Percentiles rank a stretch among this genome's conserved stretches.
Conservation (phyloP, 2,329 filamentous ascomycete genomes). For the Aspergillus persii region DNA sequence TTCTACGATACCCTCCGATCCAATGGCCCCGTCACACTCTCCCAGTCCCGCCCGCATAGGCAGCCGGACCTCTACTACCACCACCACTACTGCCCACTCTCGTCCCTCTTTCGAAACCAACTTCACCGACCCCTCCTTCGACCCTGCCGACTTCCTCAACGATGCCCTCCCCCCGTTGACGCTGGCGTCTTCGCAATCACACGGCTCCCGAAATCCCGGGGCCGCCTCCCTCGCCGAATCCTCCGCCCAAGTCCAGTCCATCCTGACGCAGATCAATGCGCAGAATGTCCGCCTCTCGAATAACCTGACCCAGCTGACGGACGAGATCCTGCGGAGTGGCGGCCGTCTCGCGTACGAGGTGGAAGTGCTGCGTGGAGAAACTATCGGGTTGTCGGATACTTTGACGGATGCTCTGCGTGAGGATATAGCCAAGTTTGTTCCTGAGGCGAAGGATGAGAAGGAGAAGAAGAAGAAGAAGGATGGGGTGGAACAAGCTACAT, state of each 20-base stretch:
- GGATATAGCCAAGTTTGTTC: slow-evolving; percentile 72
- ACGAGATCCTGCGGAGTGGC: slow-evolving; percentile 88
- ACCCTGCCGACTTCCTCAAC: slow-evolving; percentile 84
- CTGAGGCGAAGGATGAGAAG: slow-evolving; percentile 38
- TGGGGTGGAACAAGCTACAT: not conserved
- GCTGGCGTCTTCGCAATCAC: slow-evolving; percentile 44
- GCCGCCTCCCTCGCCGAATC: slow-evolving; percentile 69
- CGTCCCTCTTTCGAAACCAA: slow-evolving; percentile 48
- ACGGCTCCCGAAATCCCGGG: slow-evolving; percentile 32
- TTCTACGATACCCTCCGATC: not conserved
- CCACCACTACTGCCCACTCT: slow-evolving; percentile 32
- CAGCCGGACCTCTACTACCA: slow-evolving; percentile 11
- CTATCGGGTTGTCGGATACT: slow-evolving; percentile 73
- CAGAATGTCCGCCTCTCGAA: slow-evolving; percentile 80
- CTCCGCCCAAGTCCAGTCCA: slow-evolving; percentile 74
- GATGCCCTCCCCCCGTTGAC: slow-evolving; percentile 68
- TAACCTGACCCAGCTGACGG: slow-evolving; percentile 82
- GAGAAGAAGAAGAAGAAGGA: not conserved
- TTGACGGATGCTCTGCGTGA: slow-evolving; percentile 69
- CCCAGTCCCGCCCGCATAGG: slow-evolving; percentile 22
- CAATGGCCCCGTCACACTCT: slow-evolving; percentile 21
- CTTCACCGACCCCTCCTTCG: slow-evolving; percentile 75
- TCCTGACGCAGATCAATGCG: slow-evolving; percentile 84
- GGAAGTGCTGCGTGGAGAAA: slow-evolving; percentile 86
- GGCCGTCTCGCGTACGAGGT: slow-evolving; percentile 91